phyloP scores from a whole-genome alignment of 2,329 filamentous ascomycete genomes.

The Aspergillus quadrilineatus region DNA sequence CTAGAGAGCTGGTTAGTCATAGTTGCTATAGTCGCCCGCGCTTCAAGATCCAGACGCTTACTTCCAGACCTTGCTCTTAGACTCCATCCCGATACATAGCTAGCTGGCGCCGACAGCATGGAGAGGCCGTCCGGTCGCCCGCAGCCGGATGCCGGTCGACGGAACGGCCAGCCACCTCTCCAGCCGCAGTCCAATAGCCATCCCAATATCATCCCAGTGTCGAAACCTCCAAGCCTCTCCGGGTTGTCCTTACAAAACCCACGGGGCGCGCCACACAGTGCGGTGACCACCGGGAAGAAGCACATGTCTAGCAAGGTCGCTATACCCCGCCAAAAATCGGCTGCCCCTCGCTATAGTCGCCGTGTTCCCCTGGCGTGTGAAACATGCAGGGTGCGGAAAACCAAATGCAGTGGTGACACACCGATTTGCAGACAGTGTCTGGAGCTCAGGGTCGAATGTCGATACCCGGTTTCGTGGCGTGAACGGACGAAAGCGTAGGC shows the following conservation, averaged over 20 bases:
- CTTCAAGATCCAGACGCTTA: background rate
- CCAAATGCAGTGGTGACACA: constrained; percentile 46
- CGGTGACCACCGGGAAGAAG: constrained; percentile 14
- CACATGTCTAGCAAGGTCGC: constrained; percentile 27
- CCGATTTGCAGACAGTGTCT: constrained; percentile 43
- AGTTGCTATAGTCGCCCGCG: background rate
- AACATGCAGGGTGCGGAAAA: constrained; percentile 43
- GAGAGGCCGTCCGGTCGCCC: constrained; percentile 15
- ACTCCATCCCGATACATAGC: background rate
- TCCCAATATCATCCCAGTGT: constrained; percentile 11
- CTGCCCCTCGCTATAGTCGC: constrained; percentile 23
- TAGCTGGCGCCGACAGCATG: constrained; percentile 10
- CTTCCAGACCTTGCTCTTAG: background rate
- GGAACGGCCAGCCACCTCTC: constrained; percentile 11
- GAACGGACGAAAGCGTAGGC: constrained; percentile 40
- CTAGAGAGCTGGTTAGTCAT: background rate
- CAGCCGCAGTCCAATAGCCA: constrained; percentile 12
- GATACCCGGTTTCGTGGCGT: constrained; percentile 41
- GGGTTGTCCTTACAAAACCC: constrained; percentile 4
- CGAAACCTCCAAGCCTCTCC: constrained; percentile 11
- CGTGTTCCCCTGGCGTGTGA: constrained; percentile 42
- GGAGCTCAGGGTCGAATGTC: constrained; percentile 38
- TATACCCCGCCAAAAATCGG: constrained; percentile 30
- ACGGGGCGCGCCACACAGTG: constrained; percentile 8
- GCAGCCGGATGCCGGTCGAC: constrained; percentile 9